phyloP scores from a whole-genome alignment of 1,139 yeast genomes.

The Ogataea hybrid region DNA sequence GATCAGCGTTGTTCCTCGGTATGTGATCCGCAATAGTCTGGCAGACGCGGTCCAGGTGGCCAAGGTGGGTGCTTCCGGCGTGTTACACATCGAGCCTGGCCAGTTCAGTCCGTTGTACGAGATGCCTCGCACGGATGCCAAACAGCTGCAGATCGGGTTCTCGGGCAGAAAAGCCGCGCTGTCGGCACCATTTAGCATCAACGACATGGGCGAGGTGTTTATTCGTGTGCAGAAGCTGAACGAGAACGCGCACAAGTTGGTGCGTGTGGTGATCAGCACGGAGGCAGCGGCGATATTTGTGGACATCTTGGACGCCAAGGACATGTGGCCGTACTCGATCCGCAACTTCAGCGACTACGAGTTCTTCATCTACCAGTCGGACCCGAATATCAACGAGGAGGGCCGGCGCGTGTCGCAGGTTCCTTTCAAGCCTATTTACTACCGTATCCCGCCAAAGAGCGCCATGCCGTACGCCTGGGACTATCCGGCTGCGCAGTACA shows the following conservation, averaged over 20 bases:
- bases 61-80: constrained; percentile 65
- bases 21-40: constrained; percentile 64
- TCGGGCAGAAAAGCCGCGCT: constrained; percentile 60
- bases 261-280: constrained; percentile 69
- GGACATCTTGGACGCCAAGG: constrained; percentile 67
- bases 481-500: constrained; percentile 85
- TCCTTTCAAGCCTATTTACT: constrained; percentile 68
- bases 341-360: constrained; percentile 85
- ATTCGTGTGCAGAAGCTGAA: constrained; percentile 65
- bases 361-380: constrained; percentile 80
- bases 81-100: constrained; percentile 45
- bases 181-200: constrained; percentile 86
- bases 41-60: constrained; percentile 55
- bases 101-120: constrained; percentile 64
- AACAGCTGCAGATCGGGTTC: constrained; percentile 60
- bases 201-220: constrained; percentile 79
- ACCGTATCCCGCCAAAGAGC: constrained; percentile 81
- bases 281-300: constrained; percentile 83
- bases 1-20: constrained; percentile 80
- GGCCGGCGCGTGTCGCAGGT: constrained; percentile 50
- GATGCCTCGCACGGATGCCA: constrained; percentile 46
- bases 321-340: constrained; percentile 90
- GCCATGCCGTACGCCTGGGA: constrained; percentile 99
- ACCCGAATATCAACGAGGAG: constrained; percentile 74
- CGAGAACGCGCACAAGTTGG: constrained; percentile 50